Base-by-base conservation (phyloP, 495 filamentous ascomycete genomes). In the Aspergillus olivimuriae region DNA sequence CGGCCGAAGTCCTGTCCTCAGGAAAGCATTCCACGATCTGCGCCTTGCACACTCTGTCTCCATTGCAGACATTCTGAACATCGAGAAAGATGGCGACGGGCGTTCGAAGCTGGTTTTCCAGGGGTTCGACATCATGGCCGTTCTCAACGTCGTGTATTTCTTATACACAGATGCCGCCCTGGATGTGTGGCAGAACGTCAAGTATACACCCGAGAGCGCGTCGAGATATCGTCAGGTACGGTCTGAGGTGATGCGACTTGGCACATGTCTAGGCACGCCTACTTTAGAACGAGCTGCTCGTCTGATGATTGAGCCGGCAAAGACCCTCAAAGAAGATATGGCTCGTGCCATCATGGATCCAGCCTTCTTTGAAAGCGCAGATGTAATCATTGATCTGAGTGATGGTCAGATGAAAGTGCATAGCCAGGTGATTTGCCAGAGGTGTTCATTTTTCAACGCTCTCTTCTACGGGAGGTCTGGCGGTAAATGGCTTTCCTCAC, bases 391-490 rank as follows among this genome's bases (percentile, higher is more conserved):
- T 10, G 79, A 94, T 41, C 72, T 97, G 22, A 75, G 75, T n/a
- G 80, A 84, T 36, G 81, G 71, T 1, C 68, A 68, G 31, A 64
- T 89, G 5, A 64, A 63, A 20, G 82, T 84, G 5, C 90, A 97
- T 56, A 90, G 84, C 50, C 64, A 76, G 14, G 61, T 97, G 15
- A 58, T 97, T 35, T 86, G 88, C 44, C 82, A 83, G 55, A 72
- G 94, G 55, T 95, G 89, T 47, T 90, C 89, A 0, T 98, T 95
- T 70, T 98, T 98, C 52, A 71, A 88, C 48, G 84, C 86, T 3
- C 70, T 98, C 16, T 96, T 95, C 66, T 68, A 85, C 44, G 92
- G 94, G 15, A 82, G 87, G 34, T 85, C 92, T 12, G 75, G 75
- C 26, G 92, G 92, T 2, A 73, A 72, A 42, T 98, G 92, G 92